Percentiles rank a stretch among this genome's conserved stretches.
Conservation (phyloP, 371 early-diverging fungal species). For the Parasitella parasitica region DNA sequence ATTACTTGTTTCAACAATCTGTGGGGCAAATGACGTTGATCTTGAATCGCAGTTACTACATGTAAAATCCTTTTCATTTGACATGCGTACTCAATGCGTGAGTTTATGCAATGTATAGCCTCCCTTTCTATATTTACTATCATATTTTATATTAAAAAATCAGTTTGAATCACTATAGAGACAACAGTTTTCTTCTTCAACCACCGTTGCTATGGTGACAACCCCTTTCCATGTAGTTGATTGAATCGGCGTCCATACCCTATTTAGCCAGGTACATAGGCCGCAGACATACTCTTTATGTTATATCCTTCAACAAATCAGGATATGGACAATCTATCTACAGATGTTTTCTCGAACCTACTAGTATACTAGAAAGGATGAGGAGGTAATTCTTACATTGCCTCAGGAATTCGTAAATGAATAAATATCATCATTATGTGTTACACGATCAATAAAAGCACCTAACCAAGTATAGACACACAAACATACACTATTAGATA, state of each 20-base stretch:
- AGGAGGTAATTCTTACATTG: no score
- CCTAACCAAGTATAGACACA: not conserved
- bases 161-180: not conserved
- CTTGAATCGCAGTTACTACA: not conserved
- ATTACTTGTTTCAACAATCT: not conserved
- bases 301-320: no score
- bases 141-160: not conserved
- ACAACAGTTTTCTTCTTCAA: not conserved
- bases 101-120: not conserved
- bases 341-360: no score
- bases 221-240: not conserved
- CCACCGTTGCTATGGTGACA: not conserved
- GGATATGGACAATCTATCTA: no score
- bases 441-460: not conserved
- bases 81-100: not conserved
- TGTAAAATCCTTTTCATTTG: not conserved
- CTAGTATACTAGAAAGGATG: no score
- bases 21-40: not conserved
- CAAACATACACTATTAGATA: not conserved
- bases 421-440: not conserved
- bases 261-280: not conserved
- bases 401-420: not conserved
- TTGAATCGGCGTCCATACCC: slow-evolving; percentile 4
- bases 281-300: no score
- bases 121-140: not conserved